Evolutionary conservation across 768 basidiomycete species (phyloP), one percentile per base, ranked within the genome.

Genomic region (Tulasnella sp.): DNA sequence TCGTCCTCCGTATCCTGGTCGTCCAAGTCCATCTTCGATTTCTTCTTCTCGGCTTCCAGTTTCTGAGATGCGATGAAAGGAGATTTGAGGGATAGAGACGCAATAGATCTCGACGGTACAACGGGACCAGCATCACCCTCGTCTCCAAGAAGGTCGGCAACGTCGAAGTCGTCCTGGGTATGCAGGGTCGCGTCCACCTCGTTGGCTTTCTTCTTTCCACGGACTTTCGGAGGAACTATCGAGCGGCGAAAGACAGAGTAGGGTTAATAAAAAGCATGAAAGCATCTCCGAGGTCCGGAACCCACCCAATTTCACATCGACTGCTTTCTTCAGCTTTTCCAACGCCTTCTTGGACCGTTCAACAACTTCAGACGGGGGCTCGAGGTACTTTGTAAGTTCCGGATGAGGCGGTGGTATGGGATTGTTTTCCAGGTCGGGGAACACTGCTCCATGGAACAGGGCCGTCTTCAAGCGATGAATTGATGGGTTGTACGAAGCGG

Each of bases 381-480:
- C 85, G 79, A 97, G 90, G 83, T 93, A 99, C 81, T 92, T 94
- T 37, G 88, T 84, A 0, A 97, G 85, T 75, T 93, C 93, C 1
- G 91, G 91, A 82, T 97, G 94, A 0, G 94, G 93, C 2, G 93
- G 93, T 1, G 92, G 91, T 11, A 97, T 86, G 0, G 94, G 94
- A 75, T 93, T 86, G 8, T 85, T 85, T 29, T 85, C 82, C n/a
- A 96, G 82, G 81, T 97, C 93, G 1, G 88, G 84, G 25, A 91
- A 90, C 12, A 94, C 86, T 1, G 94, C 94, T 71, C 88, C 88
- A 81, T 97, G 96, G 83, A 97, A 93, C 80, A 95, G 89, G 15
- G 96, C 96, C 85, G 97, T 95, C 82, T 96, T 97, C 76, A 91
- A 87, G 72, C 96, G 90, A 80, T 99, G 96, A 39, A 97, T 86